phyloP scores from a whole-genome alignment of 495 filamentous ascomycete genomes.

The Aspergillus bridgeri region DNA sequence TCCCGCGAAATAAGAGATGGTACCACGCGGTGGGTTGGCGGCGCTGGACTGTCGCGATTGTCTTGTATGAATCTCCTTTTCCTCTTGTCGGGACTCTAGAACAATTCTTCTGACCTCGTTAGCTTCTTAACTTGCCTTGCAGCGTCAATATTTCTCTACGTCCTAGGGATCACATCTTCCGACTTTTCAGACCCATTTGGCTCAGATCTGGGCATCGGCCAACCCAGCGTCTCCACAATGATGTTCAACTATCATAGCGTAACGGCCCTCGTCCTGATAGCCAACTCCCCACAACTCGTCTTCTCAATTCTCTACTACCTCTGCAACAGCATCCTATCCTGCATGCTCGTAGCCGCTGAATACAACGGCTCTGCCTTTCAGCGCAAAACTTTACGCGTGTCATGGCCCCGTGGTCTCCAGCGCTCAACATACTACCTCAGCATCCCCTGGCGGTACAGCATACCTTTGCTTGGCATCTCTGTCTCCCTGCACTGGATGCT shows the following conservation, averaged over 20 bases:
- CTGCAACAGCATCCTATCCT: constrained; percentile 32
- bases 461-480: constrained; percentile 27
- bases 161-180: too few species aligned
- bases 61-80: too few species aligned
- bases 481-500: constrained; percentile 37
- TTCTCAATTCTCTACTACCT: constrained; percentile 38
- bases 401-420: constrained; percentile 33
- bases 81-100: too few species aligned
- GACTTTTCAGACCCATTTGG: neutral
- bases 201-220: neutral
- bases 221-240: neutral
- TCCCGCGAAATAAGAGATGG: neutral
- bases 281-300: constrained; percentile 24
- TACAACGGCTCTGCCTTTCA: constrained; percentile 17
- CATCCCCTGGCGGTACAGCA: constrained; percentile 38
- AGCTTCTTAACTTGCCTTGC: too few species aligned
- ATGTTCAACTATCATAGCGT: neutral
- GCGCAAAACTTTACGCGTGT: constrained; percentile 36
- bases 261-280: constrained; percentile 7
- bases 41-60: neutral
- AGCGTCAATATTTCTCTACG: too few species aligned
- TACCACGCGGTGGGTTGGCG: neutral
- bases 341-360: constrained; percentile 33
- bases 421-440: constrained; percentile 41
- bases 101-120: neutral